Evolutionary conservation across 805 yeast species (phyloP).

Genomic region (Nakazawaea anatomiae): DNA sequence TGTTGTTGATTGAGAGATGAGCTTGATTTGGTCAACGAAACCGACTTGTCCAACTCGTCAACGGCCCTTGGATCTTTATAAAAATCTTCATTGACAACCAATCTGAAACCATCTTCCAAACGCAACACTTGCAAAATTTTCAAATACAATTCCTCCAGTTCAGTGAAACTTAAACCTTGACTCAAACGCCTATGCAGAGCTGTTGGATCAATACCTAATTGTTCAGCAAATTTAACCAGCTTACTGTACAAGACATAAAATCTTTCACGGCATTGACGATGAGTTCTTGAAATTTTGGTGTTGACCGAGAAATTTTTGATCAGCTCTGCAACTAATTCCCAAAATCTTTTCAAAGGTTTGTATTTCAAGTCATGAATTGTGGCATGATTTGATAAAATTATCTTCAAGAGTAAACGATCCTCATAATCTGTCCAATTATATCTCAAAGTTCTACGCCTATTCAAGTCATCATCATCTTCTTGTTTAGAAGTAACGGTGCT

Average conservation of each 20-base stretch:
- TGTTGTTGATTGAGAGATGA: background rate
- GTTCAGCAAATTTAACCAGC: constrained; percentile 9
- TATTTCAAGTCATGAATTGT: constrained; percentile 2
- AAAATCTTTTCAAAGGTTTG: constrained; percentile 11
- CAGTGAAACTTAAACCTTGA: constrained; percentile 10
- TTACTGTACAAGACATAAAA: constrained; percentile 10
- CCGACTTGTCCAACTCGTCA: constrained; percentile 4
- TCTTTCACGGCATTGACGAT: constrained; percentile 11
- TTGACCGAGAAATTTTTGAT: constrained; percentile 1
- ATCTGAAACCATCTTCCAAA: constrained; percentile 9
- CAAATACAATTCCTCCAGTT: constrained; percentile 9
- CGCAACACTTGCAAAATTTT: constrained; percentile 3
- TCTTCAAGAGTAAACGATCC: constrained; percentile 7
- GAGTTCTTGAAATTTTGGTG: constrained; percentile 7
- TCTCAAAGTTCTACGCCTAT: constrained; percentile 2
- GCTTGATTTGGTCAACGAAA: background rate
- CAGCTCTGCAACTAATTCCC: constrained; percentile 9
- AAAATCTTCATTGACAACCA: constrained; percentile 6
- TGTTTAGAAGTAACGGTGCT: background rate
- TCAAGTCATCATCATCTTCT: constrained; percentile 4
- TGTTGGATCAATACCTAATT: constrained; percentile 8
- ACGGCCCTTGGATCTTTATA: constrained; percentile 2
- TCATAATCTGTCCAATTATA: constrained; percentile 11
- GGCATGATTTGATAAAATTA: constrained; percentile 5
- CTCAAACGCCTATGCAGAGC: background rate